Conservation (phyloP, 2,329 filamentous ascomycete genomes). For the Neofusicoccum parvum region DNA sequence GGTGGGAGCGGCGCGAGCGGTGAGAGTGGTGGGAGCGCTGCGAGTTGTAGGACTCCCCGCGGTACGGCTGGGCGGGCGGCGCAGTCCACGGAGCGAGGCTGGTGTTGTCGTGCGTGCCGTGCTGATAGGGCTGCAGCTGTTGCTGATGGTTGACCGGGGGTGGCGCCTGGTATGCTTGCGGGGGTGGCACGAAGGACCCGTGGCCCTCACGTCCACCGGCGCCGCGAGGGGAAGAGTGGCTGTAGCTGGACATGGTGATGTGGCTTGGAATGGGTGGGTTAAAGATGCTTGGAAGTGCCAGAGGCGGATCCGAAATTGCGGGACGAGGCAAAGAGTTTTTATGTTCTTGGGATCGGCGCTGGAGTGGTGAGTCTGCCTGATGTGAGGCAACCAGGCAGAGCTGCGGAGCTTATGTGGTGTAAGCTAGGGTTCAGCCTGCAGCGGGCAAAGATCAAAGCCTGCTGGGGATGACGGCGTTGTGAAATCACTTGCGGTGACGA, state of each 20-base stretch:
- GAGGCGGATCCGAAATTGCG: not conserved
- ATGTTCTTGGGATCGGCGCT: not conserved
- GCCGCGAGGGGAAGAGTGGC: constrained; percentile 52
- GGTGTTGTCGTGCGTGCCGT: not conserved
- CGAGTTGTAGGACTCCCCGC: not conserved
- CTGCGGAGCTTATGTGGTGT: constrained; percentile 9
- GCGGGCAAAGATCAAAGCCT: not conserved
- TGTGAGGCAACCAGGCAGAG: not conserved
- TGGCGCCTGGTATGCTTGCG: constrained; percentile 15
- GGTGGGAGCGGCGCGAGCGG: constrained; percentile 21
- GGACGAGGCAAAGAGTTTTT: no score
- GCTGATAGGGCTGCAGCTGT: not conserved
- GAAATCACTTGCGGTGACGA: not conserved
- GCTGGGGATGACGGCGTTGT: not conserved
- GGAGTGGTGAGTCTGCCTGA: not conserved
- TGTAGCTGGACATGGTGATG: constrained; percentile 64
- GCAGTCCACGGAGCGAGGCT: constrained; percentile 7
- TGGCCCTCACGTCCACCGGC: constrained; percentile 41
- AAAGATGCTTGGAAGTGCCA: not conserved
- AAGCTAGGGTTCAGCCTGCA: not conserved
- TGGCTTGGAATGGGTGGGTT: not conserved
- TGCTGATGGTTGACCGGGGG: constrained; percentile 13
- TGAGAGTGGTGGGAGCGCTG: constrained; percentile 24
- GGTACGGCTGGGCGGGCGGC: not conserved
- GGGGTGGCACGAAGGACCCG: constrained; percentile 66